Base-by-base conservation (phyloP, 2,329 filamentous ascomycete species). In the Fusarium scirpi region DNA sequence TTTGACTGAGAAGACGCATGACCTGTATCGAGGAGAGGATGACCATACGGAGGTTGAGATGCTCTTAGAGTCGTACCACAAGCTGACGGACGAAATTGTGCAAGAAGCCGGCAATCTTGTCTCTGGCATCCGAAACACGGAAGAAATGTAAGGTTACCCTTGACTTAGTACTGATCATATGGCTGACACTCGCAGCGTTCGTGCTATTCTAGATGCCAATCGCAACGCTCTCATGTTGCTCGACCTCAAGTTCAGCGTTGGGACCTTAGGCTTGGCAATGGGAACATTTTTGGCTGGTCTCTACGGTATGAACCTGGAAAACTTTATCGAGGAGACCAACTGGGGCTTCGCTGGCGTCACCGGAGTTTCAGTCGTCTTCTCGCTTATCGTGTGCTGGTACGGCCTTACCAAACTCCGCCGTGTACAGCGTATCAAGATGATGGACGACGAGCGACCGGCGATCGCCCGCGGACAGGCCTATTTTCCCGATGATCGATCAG, bases 251-350 rank as follows among this genome's bases (percentile, higher is more conserved):
- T 97, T 98, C 83, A 96, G 92, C 78, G 94, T 99, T 65, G 93
- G 94, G 61, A 98, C 96, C 2, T 88, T 99, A 7, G 94, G 94
- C n/a, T 89, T 98, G 49, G 95, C 94, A 58, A 94, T 94, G 78
- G 96, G 96, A 58, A 98, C 96, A 52, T 97, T 98, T 78, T 87
- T 98, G 75, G 97, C 96, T 11, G 94, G 94, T n/a, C 89, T 99
- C n/a, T 99, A 98, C 85, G 96, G 96, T 74, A 98, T 98, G 94
- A 99, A 99, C 83, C 85, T 99, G 70, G 97, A 98, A 79, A 98
- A 98, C 82, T 98, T 98, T 80, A 94, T 98, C 75, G 96, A 99
- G 83, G 95, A 98, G 78, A 94, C 92, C 3, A 89, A 93, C 80
- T 88, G 93, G 80, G 96, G 95, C 13, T 98, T 99, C 79, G 86